Base-by-base conservation (phyloP, 768 basidiomycete genomes). In the Galerina marginata region DNA sequence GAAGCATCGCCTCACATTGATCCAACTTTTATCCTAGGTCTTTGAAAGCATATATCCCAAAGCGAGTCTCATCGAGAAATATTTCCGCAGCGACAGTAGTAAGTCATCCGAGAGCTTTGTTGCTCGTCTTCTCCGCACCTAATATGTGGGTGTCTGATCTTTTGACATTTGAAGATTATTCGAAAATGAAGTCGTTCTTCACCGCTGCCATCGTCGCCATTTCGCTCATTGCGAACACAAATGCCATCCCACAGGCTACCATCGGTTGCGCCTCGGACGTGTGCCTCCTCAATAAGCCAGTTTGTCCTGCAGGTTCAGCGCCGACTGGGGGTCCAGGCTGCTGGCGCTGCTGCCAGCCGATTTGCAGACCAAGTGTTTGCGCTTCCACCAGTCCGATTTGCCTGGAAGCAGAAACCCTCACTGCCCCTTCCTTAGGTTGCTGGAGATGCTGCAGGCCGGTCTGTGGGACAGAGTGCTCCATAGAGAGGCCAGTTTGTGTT, bases 261-360 rank as follows among this genome's bases (percentile, higher is more conserved):
- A 50, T 44, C 51, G 43, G 57, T 5, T 66, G 65, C 33, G 58
- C 59, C 9, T 49, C 60, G 2, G 58, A 64, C 4, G 62, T 65
- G 49, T 54, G 63, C 16, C 46, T 59, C 9, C 56, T 46, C 1
- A 66, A 63, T 14, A 53, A 38, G 39, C 54, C 59, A 4, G 39
- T 46, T 12, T 63, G 62, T 38, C 36, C 44, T 9, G 47, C 54
- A 15, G 62, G 57, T 11, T 58, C 59, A 45, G 50, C 49, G 2
- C 36, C 59, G 20, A 46, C 52, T 2, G 62, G 58, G 26, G 43
- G 36, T 9, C 53, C 64, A 20, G 57, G 54, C 15, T 61, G 61
- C 49, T 65, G 64, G 61, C 55, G 64, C 7, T 62, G 64, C 45
- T 62, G 64, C 33, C 25, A 48, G 23, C 65, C 65, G 20, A 53